Evolutionary conservation across 2,329 filamentous ascomycete species (phyloP), one percentile per base, ranked within the genome.

Genomic region (Colletotrichum sp.): DNA sequence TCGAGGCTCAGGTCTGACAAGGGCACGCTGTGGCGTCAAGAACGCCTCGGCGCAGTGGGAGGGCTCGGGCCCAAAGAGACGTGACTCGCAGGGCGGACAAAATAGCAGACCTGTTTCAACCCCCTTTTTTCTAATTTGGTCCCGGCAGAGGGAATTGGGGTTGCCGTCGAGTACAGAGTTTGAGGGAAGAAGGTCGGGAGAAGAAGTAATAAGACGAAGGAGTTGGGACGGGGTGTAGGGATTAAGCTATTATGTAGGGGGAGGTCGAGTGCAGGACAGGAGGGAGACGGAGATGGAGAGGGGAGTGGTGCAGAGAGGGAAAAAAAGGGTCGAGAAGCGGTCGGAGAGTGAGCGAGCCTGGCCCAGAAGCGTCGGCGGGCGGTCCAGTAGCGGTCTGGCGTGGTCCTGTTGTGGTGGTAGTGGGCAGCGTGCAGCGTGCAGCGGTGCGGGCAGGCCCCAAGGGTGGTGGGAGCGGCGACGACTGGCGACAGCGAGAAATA

Each of bases 81-180:
- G 69, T 75, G 75, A 63, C 72, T 75, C 72, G 73, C 69, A 72
- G 72, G 65, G 72, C 78, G 60, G 72, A 79, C 79, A 79, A 79
- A 79, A 79, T 76, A 76, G 75, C 57, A 77, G 73, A 57, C 64
- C 49, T 77, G 71, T 72, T 76, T 73, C 73, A 73, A 76, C 70
- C 73, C 73, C 73, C 69, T 72, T 68, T 75, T 44, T 73, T 73
- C 65, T 65, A 74, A 69, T 34, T 69, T 65, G 34, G 74, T 72
- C 60, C 34, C 15, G 57, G 39, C 39, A 39, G 34, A 69, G 52
- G 44, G 28, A 59, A 30, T 60, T 55, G 26, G 28, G 59, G 32
- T 26, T 32, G 49, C 26, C 44, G 65, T 21, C 13, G 65, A 26
- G 39, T 55, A 36, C 55, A 73, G 32, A 60, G 74, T 66, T 69